Evolutionary conservation across 352 stramenopile genomes (phyloP).

Genomic region (Thraustotheca clavata): DNA sequence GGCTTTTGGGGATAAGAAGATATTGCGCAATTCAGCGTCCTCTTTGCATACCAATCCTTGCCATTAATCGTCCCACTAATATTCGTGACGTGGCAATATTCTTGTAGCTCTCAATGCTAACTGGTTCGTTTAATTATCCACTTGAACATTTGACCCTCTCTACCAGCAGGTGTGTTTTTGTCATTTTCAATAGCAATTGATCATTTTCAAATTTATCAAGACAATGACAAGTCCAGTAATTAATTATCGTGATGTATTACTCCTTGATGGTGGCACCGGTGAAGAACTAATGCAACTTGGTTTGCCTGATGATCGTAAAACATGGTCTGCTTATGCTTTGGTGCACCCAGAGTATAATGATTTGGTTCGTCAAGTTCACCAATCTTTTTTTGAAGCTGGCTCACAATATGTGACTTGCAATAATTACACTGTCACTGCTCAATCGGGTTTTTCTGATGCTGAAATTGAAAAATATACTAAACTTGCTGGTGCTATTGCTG

Average conservation of each 20-base stretch:
- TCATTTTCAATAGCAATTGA: too few relatives aligned
- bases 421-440: conserved; percentile 85
- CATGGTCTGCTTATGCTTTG: conserved; percentile 85
- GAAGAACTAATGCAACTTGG: conserved; percentile 83
- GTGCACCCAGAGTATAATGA: conserved; percentile 58
- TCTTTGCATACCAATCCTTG: too few relatives aligned
- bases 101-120: too few relatives aligned
- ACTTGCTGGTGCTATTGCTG: conserved; percentile 50
- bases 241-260: conserved; percentile 24
- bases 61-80: too few relatives aligned
- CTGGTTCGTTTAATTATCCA: too few relatives aligned
- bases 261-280: conserved; percentile 85
- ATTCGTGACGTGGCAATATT: too few relatives aligned
- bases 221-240: neutral
- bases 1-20: too few relatives aligned
- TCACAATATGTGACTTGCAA: conserved; percentile 84
- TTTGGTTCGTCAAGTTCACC: conserved; percentile 67
- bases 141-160: too few relatives aligned
- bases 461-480: conserved; percentile 49
- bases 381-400: conserved; percentile 69
- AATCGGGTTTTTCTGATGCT: conserved; percentile 66
- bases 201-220: neutral
- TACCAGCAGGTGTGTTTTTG: too few relatives aligned
- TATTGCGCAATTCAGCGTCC: too few relatives aligned
- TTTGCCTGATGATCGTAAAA: conserved; percentile 79